phyloP scores from a whole-genome alignment of 179 eudicot genomes.

The Spinacia oleracea region DNA sequence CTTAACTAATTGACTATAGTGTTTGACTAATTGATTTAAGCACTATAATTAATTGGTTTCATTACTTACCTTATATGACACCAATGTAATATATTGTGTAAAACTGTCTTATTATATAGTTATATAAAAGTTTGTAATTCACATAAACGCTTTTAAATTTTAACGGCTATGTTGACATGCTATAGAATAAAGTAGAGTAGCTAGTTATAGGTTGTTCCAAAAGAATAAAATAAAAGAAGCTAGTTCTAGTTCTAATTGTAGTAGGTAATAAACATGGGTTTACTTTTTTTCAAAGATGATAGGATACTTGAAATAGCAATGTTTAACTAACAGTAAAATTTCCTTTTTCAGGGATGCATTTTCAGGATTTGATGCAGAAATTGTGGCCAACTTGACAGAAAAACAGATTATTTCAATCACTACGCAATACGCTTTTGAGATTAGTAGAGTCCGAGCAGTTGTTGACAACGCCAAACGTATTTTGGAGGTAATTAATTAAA shows the following conservation, averaged over 20 bases:
- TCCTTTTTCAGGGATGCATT: constrained; percentile 33
- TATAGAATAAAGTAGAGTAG: background rate
- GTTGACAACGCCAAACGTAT: constrained; percentile 40
- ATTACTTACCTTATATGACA: too few species aligned
- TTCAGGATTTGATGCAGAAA: constrained; percentile 37
- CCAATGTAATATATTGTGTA: too few species aligned
- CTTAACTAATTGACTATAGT: too few species aligned
- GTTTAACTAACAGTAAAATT: constrained; percentile 7
- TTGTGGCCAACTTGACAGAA: constrained; percentile 34
- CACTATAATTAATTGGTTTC: too few species aligned
- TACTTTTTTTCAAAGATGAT: too few species aligned
- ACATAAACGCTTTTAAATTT: background rate
- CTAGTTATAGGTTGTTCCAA: too few species aligned
- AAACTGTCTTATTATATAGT: too few species aligned
- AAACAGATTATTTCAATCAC: constrained; percentile 33
- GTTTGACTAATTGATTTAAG: too few species aligned
- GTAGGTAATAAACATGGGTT: too few species aligned
- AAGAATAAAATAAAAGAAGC: too few species aligned
- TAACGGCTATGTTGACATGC: background rate
- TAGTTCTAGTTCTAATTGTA: too few species aligned
- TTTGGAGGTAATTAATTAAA: constrained; percentile 32
- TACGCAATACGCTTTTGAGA: constrained; percentile 31
- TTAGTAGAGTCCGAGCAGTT: constrained; percentile 35
- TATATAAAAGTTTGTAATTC: too few species aligned
- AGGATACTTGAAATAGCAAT: background rate